Conservation (phyloP, 2,329 filamentous ascomycete genomes). For the Paecilomyces dactylethromorphus region DNA sequence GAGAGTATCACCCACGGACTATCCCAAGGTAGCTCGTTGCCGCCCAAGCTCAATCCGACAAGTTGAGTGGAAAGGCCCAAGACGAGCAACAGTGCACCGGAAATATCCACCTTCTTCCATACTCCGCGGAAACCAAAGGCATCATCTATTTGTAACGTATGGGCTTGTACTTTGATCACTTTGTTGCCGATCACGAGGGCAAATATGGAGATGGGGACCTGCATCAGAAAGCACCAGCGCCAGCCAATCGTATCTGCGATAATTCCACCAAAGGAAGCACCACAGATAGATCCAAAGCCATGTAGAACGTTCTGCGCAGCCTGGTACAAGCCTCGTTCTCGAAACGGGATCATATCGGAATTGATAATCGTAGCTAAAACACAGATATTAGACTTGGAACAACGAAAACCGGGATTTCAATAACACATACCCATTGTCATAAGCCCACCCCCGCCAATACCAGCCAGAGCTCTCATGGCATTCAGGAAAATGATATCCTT, state of each 20-base stretch:
- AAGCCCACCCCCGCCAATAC: conserved; percentile 65
- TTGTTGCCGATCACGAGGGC: conserved; percentile 49
- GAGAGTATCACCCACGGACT: conserved; percentile 35
- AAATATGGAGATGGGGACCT: conserved; percentile 53
- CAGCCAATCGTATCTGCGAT: conserved; percentile 41
- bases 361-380: conserved; percentile 56
- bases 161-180: conserved; percentile 44
- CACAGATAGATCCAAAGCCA: conserved; percentile 57
- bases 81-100: conserved; percentile 52
- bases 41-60: conserved; percentile 38
- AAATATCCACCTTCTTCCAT: conserved; percentile 53
- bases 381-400: neutral
- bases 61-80: conserved; percentile 52
- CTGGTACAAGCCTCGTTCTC: conserved; percentile 66
- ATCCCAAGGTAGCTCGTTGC: conserved; percentile 41
- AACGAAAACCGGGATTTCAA: neutral
- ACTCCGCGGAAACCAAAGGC: conserved; percentile 28
- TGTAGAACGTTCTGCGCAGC: conserved; percentile 55
- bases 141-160: conserved; percentile 7
- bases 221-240: conserved; percentile 52
- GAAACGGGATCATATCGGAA: conserved; percentile 67
- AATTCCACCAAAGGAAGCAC: conserved; percentile 38
- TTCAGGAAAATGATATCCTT: conserved; percentile 64
- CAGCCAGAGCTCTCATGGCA: conserved; percentile 62
- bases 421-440: conserved; percentile 50